These are phyloP conservation scores for Lachancea mirantina DNA, from an alignment of 805 yeast genomes.

Conservation along the genomic window DNA sequence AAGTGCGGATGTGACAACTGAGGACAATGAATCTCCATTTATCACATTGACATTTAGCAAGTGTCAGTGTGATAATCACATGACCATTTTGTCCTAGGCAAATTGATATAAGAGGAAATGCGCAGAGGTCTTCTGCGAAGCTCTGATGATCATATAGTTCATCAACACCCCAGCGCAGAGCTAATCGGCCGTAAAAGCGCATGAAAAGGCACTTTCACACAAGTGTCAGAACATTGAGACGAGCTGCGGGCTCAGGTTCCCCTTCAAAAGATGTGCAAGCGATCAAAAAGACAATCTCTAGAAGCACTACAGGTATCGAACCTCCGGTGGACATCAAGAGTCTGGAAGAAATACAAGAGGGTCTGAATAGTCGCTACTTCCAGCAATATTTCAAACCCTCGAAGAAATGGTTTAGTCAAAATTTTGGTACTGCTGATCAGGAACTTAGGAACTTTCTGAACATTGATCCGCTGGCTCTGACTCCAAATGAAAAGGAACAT, in stretches of 20 bases:
- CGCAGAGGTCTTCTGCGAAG: background rate
- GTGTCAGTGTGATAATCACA: too few species aligned
- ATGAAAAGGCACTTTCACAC: background rate
- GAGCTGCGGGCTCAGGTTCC: background rate
- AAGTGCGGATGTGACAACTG: too few species aligned
- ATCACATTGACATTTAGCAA: too few species aligned
- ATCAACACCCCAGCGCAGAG: background rate
- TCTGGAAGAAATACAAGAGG: slow-evolving; percentile 15
- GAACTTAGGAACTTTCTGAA: slow-evolving; percentile 4
- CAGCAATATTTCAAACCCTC: slow-evolving; percentile 23
- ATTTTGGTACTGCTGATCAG: slow-evolving; percentile 1
- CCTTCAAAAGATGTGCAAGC: too few species aligned
- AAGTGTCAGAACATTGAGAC: background rate
- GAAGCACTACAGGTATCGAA: slow-evolving; percentile 24
- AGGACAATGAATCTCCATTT: too few species aligned
- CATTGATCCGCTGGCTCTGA: slow-evolving; percentile 3
- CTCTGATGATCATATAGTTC: background rate
- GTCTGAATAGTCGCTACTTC: slow-evolving; percentile 15
- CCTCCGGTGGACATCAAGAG: slow-evolving; percentile 24
- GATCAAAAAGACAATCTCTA: too few species aligned
- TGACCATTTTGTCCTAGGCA: background rate
- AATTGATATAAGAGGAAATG: background rate
- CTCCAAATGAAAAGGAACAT: slow-evolving; percentile 1
- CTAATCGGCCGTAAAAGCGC: background rate
- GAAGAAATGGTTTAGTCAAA: slow-evolving; percentile 16